Conservation (phyloP, 2,329 filamentous ascomycete genomes). For the Neopestalotiopsis rosae region DNA sequence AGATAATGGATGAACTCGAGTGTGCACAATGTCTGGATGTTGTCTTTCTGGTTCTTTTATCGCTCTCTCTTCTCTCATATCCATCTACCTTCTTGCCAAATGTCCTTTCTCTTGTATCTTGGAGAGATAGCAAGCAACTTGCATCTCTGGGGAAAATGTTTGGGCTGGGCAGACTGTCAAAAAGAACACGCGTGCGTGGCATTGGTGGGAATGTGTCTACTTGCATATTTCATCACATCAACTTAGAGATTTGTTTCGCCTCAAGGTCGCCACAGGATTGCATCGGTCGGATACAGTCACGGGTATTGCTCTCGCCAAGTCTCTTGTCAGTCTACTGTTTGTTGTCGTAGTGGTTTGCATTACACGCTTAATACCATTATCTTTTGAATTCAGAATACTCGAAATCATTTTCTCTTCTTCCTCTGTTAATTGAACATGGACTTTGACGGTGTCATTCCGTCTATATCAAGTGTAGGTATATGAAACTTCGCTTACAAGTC, state of each 20-base stretch:
- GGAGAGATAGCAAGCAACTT: not conserved
- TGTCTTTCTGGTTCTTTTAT: not conserved
- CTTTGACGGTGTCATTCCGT: too few relatives aligned
- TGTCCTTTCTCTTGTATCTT: too few relatives aligned
- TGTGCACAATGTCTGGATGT: slow-evolving; percentile 9
- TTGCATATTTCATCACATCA: slow-evolving; percentile 9
- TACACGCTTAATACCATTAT: not conserved
- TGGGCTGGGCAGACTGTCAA: slow-evolving; percentile 14
- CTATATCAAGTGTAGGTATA: not conserved
- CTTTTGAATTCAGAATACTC: too few relatives aligned
- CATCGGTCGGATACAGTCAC: slow-evolving; percentile 13
- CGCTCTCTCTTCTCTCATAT: not conserved
- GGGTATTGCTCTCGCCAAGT: not conserved
- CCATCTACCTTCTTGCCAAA: too few relatives aligned
- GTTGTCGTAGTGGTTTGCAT: not conserved
- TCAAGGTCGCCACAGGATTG: slow-evolving; percentile 14
- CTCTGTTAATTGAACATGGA: too few relatives aligned
- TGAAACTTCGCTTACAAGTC: not conserved
- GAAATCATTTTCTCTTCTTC: too few relatives aligned
- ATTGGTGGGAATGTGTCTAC: slow-evolving; percentile 12
- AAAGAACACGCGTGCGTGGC: slow-evolving; percentile 2
- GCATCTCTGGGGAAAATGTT: not conserved
- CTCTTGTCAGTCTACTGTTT: not conserved
- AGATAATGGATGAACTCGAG: slow-evolving; percentile 15
- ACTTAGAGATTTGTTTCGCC: slow-evolving; percentile 10